Conservation (phyloP, 768 basidiomycete genomes). For the Xerocomellus intermedius region DNA sequence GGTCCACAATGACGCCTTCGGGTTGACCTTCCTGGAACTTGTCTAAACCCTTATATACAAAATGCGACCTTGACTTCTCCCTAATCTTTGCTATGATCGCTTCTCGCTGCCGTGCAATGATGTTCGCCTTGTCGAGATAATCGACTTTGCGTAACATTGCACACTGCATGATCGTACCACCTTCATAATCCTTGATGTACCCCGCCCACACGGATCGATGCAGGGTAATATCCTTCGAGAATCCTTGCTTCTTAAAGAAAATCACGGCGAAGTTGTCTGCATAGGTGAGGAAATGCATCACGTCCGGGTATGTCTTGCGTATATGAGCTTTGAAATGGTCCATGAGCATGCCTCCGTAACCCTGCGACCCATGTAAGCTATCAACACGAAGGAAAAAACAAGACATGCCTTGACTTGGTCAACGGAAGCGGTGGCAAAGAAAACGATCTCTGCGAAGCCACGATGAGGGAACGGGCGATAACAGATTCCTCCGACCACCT, state of each 20-base stretch:
- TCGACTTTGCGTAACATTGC: slow-evolving; percentile 91
- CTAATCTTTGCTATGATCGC: slow-evolving; percentile 88
- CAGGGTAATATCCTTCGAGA: slow-evolving; percentile 95
- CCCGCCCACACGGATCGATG: slow-evolving; percentile 93
- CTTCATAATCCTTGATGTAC: slow-evolving; percentile 99
- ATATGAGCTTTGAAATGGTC: slow-evolving; percentile 97
- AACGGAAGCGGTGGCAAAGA: slow-evolving; percentile 94
- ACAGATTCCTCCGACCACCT: slow-evolving; percentile 97
- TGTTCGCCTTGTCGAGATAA: slow-evolving; percentile 78
- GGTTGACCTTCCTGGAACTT: slow-evolving; percentile 64
- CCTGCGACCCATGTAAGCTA: slow-evolving; percentile 46
- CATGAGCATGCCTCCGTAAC: slow-evolving; percentile 98
- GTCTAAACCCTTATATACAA: slow-evolving; percentile 76
- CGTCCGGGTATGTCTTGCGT: slow-evolving; percentile 73
- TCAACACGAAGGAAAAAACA: neutral
- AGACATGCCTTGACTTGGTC: slow-evolving; percentile 90
- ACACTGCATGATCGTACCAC: slow-evolving; percentile 99
- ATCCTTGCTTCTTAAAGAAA: slow-evolving; percentile 99
- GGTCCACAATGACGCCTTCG: slow-evolving; percentile 56
- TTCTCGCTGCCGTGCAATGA: slow-evolving; percentile 80
- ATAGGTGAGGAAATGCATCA: slow-evolving; percentile 96
- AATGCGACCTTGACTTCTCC: slow-evolving; percentile 80
- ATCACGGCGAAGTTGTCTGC: slow-evolving; percentile 99
- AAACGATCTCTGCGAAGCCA: slow-evolving; percentile 96
- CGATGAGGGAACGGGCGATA: slow-evolving; percentile 95